Evolutionary conservation across 805 yeast genomes (phyloP), one percentile per base, ranked within the genome.

Genomic region (Clavispora asparagi): DNA sequence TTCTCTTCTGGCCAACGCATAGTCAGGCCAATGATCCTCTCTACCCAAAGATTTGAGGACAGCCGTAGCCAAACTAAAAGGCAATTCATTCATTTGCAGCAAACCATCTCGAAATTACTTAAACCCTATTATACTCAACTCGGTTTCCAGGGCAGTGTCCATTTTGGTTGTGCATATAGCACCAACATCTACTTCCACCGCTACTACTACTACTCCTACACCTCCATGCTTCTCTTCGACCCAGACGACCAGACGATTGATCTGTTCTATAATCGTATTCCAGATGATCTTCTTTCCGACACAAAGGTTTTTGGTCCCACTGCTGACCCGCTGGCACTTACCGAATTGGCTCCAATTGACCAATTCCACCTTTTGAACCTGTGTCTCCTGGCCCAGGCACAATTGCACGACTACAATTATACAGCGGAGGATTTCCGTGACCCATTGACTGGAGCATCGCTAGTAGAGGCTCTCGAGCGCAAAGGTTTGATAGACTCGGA

Each of bases 391-490:
- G 41, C 45, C 4, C 47, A 49, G 26, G 48, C 48, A 28, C 45
- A 36, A 14, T 42, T 36, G 10, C 33, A 41, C 14, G 52, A 37
- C 30, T 51, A 49, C 42, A 40, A 45, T 19, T 45, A 44, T 31
- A 33, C 51, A 7, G 60, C 56, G 11, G 53, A 56, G 14, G 70
- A 66, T 44, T 33, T 53, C 23, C 59, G 60, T 26, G 76, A 71
- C 45, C 74, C 74, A 1, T 54, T 71, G 47, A 51, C 47, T 11
- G 67, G 67, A 1, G 55, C 62, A 11, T 61, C 68, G 43, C 56
- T 70, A 25, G 57, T 63, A 12, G 48, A 56, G 13, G 55, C 54
- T 6, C 58, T 71, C 43, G 41, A 63, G n/a, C 40, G 50, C 1
- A 49, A 55, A 25, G 59, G 61, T 27, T 52, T 61, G 19, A 56